These are phyloP conservation scores for Trametes versicolor DNA, from an alignment of 1,284 basidiomycete genomes.

Conservation along the genomic window DNA sequence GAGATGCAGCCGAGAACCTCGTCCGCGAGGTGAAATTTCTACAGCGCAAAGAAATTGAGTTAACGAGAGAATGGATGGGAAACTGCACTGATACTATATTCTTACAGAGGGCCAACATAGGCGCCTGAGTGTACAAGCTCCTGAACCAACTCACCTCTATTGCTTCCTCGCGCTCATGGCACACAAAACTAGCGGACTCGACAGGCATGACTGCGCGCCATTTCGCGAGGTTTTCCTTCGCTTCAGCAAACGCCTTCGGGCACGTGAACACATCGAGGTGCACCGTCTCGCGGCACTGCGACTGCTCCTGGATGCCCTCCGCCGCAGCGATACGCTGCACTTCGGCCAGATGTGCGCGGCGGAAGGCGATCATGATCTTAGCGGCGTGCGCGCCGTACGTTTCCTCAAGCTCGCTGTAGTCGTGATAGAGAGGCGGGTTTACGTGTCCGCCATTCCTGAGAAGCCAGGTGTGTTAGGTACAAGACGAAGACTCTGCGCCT, in stretches of 20 bases:
- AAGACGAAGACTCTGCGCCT: background rate
- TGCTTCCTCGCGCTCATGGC: constrained; percentile 47
- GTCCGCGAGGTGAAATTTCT: constrained; percentile 51
- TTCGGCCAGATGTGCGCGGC: constrained; percentile 62
- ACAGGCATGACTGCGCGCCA: constrained; percentile 53
- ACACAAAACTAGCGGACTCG: constrained; percentile 47
- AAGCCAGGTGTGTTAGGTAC: background rate
- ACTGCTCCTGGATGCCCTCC: constrained; percentile 54
- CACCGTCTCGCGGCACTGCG: constrained; percentile 55
- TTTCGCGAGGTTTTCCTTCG: constrained; percentile 44
- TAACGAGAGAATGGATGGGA: background rate
- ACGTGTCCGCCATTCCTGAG: constrained; percentile 77
- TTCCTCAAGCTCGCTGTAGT: constrained; percentile 62
- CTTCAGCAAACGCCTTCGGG: constrained; percentile 45
- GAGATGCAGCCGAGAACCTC: constrained; percentile 51
- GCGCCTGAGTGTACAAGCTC: background rate
- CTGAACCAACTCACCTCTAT: constrained; percentile 42
- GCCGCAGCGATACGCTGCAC: constrained; percentile 57
- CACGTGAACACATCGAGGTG: constrained; percentile 52
- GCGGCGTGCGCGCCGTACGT: constrained; percentile 58
- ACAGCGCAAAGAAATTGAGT: background rate
- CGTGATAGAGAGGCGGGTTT: constrained; percentile 67
- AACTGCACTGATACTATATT: background rate
- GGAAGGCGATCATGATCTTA: constrained; percentile 65
- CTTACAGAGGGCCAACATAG: background rate